Evolutionary conservation across 805 yeast species (phyloP).

Genomic region (Blastobotrys muscicola): DNA sequence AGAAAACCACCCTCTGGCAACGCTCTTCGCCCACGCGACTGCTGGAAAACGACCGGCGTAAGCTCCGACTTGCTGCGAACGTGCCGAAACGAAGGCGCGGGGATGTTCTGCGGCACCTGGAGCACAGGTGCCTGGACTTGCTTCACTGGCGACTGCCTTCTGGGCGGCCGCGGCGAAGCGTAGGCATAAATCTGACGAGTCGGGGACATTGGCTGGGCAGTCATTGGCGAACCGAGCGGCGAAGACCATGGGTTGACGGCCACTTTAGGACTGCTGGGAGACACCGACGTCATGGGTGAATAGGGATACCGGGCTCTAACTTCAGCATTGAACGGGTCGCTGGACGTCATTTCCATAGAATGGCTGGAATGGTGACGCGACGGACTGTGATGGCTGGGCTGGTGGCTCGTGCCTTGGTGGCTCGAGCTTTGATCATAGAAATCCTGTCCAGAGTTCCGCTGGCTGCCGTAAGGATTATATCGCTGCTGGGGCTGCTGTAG

Average conservation of each 20-base stretch:
- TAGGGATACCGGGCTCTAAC: background rate
- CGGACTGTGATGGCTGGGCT: too few species aligned
- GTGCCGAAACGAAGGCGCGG: conserved; percentile 27
- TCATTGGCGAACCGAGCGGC: background rate
- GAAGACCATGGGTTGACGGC: conserved; percentile 3
- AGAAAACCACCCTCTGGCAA: conserved; percentile 31
- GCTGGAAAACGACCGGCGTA: conserved; percentile 21
- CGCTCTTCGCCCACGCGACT: conserved; percentile 28
- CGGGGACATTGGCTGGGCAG: background rate
- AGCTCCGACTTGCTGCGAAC: conserved; percentile 27
- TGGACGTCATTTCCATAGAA: too few species aligned
- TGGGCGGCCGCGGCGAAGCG: background rate
- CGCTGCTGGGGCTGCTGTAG: conserved; percentile 6
- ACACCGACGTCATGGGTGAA: conserved; percentile 5
- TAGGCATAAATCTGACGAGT: background rate
- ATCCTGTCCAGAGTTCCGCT: conserved; percentile 12
- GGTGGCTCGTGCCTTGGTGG: too few species aligned
- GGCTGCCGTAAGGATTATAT: conserved; percentile 8
- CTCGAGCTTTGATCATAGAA: too few species aligned
- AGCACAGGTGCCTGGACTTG: background rate
- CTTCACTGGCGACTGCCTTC: background rate
- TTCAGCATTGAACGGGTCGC: background rate
- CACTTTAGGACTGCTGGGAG: conserved; percentile 3
- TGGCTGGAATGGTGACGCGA: too few species aligned
- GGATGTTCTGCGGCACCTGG: conserved; percentile 10